A percentile compares a stretch with the other conserved stretches of the same genome.
Evolutionary conservation across 1,139 yeast genomes (phyloP).

Genomic region (Blastobotrys serpentis): DNA sequence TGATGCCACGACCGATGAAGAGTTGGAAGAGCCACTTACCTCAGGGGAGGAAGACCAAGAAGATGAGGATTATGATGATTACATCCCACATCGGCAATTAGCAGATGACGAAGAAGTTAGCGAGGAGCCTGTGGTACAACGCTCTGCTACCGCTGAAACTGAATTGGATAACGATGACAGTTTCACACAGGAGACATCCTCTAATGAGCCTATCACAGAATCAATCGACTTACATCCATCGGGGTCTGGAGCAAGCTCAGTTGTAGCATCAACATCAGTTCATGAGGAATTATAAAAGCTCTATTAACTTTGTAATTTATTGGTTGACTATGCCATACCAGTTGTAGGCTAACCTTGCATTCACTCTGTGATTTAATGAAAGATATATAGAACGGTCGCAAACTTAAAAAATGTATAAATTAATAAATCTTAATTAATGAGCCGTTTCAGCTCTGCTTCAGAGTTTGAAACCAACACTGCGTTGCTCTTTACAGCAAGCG

Average conservation of each 20-base stretch:
- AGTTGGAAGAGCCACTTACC: slow-evolving; percentile 11
- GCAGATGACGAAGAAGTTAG: background rate
- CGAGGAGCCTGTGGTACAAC: slow-evolving; percentile 10
- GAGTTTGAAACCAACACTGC: background rate
- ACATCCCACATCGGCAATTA: background rate
- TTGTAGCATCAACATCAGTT: background rate
- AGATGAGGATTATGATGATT: slow-evolving; percentile 12
- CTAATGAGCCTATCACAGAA: slow-evolving; percentile 5
- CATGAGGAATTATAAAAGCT: slow-evolving; percentile 6
- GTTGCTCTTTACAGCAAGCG: background rate
- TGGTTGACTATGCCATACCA: background rate
- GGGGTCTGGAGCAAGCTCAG: background rate
- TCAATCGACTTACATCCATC: background rate
- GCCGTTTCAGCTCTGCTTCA: background rate
- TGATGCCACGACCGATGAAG: slow-evolving; percentile 12
- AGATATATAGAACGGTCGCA: background rate
- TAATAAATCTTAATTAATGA: background rate
- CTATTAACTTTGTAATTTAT: background rate
- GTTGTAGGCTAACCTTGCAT: background rate
- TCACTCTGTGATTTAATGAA: background rate
- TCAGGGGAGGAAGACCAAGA: too few species aligned
- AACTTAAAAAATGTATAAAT: background rate
- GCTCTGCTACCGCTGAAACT: too few species aligned
- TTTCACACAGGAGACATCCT: background rate
- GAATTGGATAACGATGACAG: slow-evolving; percentile 10